Evolutionary conservation across 1,284 basidiomycete genomes (phyloP).

Genomic region (Malassezia obtusa): DNA sequence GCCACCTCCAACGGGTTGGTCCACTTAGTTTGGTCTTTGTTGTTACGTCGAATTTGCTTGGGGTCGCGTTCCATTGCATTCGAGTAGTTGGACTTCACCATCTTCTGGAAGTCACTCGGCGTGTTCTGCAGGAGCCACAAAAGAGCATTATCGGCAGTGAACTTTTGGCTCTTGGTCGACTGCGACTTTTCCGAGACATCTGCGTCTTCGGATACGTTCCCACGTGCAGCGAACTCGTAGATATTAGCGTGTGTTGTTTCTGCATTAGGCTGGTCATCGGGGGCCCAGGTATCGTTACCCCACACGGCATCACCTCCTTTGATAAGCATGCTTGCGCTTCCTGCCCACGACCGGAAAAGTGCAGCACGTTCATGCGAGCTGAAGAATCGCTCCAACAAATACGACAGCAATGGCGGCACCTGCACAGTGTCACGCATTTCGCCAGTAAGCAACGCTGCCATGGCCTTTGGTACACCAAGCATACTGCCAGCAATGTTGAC

Average conservation of each 20-base stretch:
- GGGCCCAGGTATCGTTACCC: constrained; percentile 58
- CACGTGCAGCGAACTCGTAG: constrained; percentile 33
- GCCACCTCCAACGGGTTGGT: constrained; percentile 81
- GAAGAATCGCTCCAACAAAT: constrained; percentile 60
- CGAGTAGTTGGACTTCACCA: constrained; percentile 84
- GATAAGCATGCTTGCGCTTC: constrained; percentile 59
- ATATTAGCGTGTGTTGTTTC: constrained; percentile 59
- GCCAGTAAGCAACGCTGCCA: constrained; percentile 85
- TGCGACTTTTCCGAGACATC: constrained; percentile 1
- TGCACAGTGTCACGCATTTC: constrained; percentile 87
- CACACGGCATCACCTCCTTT: constrained; percentile 83
- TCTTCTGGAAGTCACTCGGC: constrained; percentile 68
- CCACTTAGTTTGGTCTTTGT: constrained; percentile 55
- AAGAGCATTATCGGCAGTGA: constrained; percentile 69
- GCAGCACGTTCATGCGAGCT: constrained; percentile 77
- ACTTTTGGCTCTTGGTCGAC: constrained; percentile 20
- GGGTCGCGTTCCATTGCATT: constrained; percentile 76
- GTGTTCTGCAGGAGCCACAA: constrained; percentile 77
- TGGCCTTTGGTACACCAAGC: constrained; percentile 71
- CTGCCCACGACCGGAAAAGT: constrained; percentile 90
- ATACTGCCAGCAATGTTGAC: constrained; percentile 73
- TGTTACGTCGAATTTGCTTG: constrained; percentile 36
- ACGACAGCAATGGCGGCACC: constrained; percentile 72
- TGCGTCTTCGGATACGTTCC: constrained; percentile 3
- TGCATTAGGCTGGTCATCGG: constrained; percentile 28